Conservation (phyloP, 306 rosid genomes). For the Comarum palustre region DNA sequence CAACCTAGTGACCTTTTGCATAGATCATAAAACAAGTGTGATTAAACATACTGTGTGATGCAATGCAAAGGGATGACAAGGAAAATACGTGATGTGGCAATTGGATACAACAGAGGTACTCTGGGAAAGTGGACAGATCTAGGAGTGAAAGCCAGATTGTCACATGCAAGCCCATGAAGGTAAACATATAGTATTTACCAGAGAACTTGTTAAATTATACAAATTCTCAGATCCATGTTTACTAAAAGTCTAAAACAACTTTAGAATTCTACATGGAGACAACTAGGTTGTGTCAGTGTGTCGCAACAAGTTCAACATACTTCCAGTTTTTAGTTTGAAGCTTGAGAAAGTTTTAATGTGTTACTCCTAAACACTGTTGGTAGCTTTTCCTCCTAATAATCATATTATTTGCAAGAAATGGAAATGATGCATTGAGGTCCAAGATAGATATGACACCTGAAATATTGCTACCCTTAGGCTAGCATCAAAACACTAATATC, state of each 20-base stretch:
- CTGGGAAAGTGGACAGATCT: not conserved
- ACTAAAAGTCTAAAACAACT: too few species aligned
- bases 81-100: not conserved
- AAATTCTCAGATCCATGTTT: not conserved
- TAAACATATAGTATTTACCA: not conserved
- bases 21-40: constrained; percentile 4
- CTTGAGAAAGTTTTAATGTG: not conserved
- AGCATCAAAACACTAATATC: not conserved
- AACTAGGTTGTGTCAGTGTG: not conserved
- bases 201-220: not conserved
- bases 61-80: not conserved
- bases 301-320: not conserved
- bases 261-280: not conserved
- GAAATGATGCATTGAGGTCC: not conserved
- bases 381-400: not conserved
- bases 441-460: not conserved
- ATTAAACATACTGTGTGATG: constrained; percentile 6
- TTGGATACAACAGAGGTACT: not conserved
- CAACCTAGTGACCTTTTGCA: constrained; percentile 60
- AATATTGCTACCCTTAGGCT: not conserved
- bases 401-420: not conserved
- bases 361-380: not conserved
- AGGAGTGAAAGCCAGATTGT: not conserved
- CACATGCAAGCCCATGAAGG: not conserved
- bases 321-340: constrained; percentile 8